Evolutionary conservation across 441 rosid species (phyloP), one percentile per base, ranked within the genome.

Genomic region (Gossypium trilobum): DNA sequence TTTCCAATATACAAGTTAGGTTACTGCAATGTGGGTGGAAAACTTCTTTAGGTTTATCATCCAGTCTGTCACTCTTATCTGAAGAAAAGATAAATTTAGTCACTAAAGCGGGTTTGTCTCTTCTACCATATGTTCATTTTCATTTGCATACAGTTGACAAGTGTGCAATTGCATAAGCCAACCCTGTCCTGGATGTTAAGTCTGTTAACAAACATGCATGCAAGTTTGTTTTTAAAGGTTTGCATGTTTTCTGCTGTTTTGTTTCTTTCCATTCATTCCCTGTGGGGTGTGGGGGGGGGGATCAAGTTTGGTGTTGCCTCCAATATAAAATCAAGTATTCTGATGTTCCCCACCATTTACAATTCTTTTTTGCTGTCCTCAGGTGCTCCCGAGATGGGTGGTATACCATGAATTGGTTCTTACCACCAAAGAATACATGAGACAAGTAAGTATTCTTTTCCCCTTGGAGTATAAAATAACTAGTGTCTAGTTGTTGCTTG

Each of bases 351-450:
- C 22, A 1, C 50, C 14, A 52, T 14, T 66, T 39, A 71, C 59
- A 5, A 9, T 33, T 36, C 9, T 8, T 75, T 7, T 69, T 72
- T 67, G 8, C 33, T n/a, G 7, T 33, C 33, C 74, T 64, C 79
- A 95, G 99, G 91, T 79, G 66, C 88, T 89, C 10, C 99, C 98
- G 5, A 88, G 99, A 78, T 95, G 98, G 98, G 96, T 91, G 62
- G 85, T 93, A 42, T 95, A 91, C 78, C 93, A 92, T 74, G 97
- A 93, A 77, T 82, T 95, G 72, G 96, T 95, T 60, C 89, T 95
- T 46, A 95, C 99, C 22, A 89, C 93, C 39, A 95, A 95, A 81
- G 98, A 93, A 77, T 93, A 90, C 64, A 90, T 93, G 98, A 82
- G 97, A 75, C 96, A 93, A 88, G 99, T 87, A 78, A 82, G 81